These are phyloP conservation scores for Eucalyptus cloeziana DNA, from an alignment of 345 rosid species.

Conservation along the genomic window DNA sequence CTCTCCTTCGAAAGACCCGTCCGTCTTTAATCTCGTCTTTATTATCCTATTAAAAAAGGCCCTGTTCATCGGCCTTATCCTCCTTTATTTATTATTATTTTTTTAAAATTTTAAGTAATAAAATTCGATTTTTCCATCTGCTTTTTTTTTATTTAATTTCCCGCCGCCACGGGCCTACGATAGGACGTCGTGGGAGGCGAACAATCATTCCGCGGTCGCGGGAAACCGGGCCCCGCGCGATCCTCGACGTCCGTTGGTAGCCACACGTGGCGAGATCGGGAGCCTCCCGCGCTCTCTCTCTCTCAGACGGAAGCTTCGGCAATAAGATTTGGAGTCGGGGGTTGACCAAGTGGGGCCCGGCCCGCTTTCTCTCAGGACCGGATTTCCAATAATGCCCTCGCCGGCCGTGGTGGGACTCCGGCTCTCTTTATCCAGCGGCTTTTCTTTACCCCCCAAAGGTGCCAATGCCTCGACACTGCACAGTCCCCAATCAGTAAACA, in stretches of 20 bases:
- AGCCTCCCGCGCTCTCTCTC: not conserved
- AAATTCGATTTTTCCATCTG: not conserved
- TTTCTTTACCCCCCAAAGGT: not conserved
- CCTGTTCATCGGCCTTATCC: not conserved
- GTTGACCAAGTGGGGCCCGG: not conserved
- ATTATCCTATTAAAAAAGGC: not conserved
- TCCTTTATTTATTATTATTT: not conserved
- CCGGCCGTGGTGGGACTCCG: not conserved
- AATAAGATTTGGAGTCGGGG: not conserved
- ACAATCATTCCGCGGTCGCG: not conserved
- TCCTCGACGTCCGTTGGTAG: not conserved
- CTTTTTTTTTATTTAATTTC: not conserved
- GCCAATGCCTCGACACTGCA: not conserved
- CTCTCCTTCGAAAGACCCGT: not conserved
- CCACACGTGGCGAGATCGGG: not conserved
- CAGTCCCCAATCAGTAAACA: not conserved
- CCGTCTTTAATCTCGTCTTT: not conserved
- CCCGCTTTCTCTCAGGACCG: not conserved
- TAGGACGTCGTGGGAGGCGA: not conserved
- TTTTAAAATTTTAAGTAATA: not conserved
- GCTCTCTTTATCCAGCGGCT: not conserved
- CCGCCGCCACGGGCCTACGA: not conserved
- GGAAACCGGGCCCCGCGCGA: not conserved
- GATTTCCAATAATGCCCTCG: not conserved
- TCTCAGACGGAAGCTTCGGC: not conserved